Base-by-base conservation (phyloP, 2,329 filamentous ascomycete genomes). In the Setomelanomma holmii region DNA sequence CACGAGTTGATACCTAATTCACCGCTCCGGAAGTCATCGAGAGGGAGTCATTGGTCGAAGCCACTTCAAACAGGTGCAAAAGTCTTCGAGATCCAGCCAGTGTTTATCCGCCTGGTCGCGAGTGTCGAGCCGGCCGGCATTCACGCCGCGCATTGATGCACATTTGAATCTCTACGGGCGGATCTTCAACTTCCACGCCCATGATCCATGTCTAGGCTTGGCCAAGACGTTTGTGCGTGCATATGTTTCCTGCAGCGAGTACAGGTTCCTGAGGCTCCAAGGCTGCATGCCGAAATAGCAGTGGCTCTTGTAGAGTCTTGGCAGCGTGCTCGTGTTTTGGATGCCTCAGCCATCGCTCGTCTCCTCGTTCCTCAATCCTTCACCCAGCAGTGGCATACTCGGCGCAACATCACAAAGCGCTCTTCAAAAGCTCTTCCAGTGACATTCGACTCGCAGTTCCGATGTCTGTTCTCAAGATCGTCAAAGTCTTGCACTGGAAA, bases 51-150 rank as follows among this genome's bases (percentile, higher is more conserved):
- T 55, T 55, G 51, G 49, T 23, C 41, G 33, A 39, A 27, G 30
- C 23, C 20, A 45, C 16, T 20, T 42, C 41, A 56, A 58, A 59
- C 56, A 47, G 24, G 38, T 12, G 27, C 33, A 35, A 36, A 48
- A 19, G 17, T 39, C 16, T 43, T 22, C 22, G 33, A 45, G 27
- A 39, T 27, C 23, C 46, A 42, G 50, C 45, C 38, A 30, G 48
- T 65, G 61, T 66, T 66, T 67, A 62, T 53, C 58, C 62, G 61
- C 63, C 41, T 67, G 55, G 47, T 50, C 35, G 40, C 40, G 44
- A 46, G 39, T 44, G 34, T 39, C 24, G n/a, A 45, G 42, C 52
- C 51, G 60, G 58, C 66, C 60, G 63, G 55, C 43, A 63, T 56
- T 57, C 53, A 43, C 43, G 55, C 55, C 48, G 55, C 54, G 54